A percentile compares a stretch with the other conserved stretches of the same genome.
These are phyloP conservation scores for Coniochaeta pulveracea DNA, from an alignment of 2,329 filamentous ascomycete genomes.

Conservation along the genomic window DNA sequence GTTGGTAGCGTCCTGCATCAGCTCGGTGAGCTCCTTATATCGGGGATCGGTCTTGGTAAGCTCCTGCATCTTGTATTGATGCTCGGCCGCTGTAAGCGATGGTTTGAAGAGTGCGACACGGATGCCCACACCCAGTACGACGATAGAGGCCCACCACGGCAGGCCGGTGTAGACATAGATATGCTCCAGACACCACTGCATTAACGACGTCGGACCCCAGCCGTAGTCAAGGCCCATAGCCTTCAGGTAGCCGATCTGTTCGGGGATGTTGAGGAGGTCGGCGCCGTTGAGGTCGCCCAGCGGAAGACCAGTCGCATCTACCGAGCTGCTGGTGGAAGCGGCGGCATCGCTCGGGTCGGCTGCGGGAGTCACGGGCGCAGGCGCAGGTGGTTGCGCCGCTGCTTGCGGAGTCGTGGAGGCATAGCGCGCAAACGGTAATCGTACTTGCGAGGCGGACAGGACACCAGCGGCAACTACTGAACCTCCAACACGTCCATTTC, in stretches of 20 bases:
- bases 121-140: conserved; percentile 50
- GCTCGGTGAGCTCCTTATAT: conserved; percentile 34
- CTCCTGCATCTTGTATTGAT: conserved; percentile 48
- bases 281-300: conserved; percentile 20
- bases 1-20: conserved; percentile 30
- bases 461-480: conserved; percentile 8
- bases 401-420: conserved; percentile 13
- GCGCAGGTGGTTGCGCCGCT: not conserved
- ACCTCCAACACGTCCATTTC: conserved; percentile 7
- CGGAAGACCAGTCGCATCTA: conserved; percentile 20
- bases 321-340: conserved; percentile 11
- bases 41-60: conserved; percentile 44
- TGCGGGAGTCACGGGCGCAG: conserved; percentile 5
- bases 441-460: conserved; percentile 8
- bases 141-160: conserved; percentile 75
- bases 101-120: conserved; percentile 57
- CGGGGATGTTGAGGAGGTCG: conserved; percentile 50
- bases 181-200: conserved; percentile 73
- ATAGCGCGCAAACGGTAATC: conserved; percentile 12
- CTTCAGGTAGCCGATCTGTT: conserved; percentile 73
- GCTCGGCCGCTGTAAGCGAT: conserved; percentile 49
- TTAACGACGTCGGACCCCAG: conserved; percentile 61
- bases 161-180: conserved; percentile 64
- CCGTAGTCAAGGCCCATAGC: conserved; percentile 80
- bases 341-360: conserved; percentile 7